These are phyloP conservation scores for Bruguiera parviflora DNA, from an alignment of 345 rosid genomes.

Conservation along the genomic window DNA sequence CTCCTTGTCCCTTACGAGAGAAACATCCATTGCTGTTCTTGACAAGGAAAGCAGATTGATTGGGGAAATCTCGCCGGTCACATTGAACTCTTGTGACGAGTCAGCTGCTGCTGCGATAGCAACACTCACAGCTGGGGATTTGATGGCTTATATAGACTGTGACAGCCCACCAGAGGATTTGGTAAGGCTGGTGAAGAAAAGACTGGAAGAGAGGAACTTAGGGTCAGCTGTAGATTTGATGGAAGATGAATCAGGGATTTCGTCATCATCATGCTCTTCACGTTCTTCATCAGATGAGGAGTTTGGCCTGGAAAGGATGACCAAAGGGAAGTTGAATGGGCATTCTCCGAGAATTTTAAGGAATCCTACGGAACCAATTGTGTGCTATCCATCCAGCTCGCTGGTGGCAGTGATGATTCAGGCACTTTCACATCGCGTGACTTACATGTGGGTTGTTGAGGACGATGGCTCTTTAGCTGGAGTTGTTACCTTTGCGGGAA, in stretches of 20 bases:
- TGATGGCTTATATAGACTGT: slow-evolving; percentile 55
- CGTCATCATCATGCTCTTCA: slow-evolving; percentile 22
- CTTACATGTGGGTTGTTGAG: slow-evolving; percentile 56
- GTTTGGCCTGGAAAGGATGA: slow-evolving; percentile 21
- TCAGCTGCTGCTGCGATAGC: slow-evolving; percentile 45
- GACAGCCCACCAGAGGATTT: slow-evolving; percentile 47
- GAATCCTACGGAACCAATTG: slow-evolving; percentile 34
- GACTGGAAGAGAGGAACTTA: slow-evolving; percentile 41
- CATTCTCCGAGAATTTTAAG: slow-evolving; percentile 30
- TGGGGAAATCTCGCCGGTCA: slow-evolving; percentile 52
- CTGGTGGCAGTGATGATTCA: slow-evolving; percentile 65
- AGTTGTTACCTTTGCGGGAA: slow-evolving; percentile 46
- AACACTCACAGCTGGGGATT: slow-evolving; percentile 48
- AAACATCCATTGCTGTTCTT: slow-evolving; percentile 48
- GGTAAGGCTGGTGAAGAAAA: slow-evolving; percentile 39
- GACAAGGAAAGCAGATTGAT: slow-evolving; percentile 36
- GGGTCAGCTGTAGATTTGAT: slow-evolving; percentile 34
- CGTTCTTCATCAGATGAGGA: slow-evolving; percentile 51
- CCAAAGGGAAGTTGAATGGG: slow-evolving; percentile 21
- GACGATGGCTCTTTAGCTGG: slow-evolving; percentile 45
- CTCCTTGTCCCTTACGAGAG: slow-evolving; percentile 30
- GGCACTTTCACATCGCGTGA: slow-evolving; percentile 51
- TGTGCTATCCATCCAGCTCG: slow-evolving; percentile 57
- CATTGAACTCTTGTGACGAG: slow-evolving; percentile 42
- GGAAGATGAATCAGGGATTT: slow-evolving; percentile 41